A percentile compares a stretch with the other conserved stretches of the same genome.
These are phyloP conservation scores for Letharia columbiana DNA, from an alignment of 495 filamentous ascomycete genomes.

Conservation along the genomic window DNA sequence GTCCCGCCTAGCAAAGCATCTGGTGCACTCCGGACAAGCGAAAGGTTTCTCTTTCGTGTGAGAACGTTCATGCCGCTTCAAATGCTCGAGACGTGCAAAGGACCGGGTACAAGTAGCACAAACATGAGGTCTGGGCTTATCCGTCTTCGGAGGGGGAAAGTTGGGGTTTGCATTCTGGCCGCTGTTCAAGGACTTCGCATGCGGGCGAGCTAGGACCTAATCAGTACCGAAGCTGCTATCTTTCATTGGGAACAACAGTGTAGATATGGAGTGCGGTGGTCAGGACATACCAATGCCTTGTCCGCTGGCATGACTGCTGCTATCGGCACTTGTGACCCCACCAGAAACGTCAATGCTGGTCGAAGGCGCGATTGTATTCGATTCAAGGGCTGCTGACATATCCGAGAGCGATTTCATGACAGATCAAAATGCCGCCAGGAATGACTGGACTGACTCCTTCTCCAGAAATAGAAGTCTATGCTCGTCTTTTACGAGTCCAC, in stretches of 20 bases:
- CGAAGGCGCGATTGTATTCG: slow-evolving; percentile 3
- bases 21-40: slow-evolving; percentile 88
- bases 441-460: not conserved
- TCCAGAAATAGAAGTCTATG: not conserved
- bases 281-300: slow-evolving; percentile 11
- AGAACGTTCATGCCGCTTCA: slow-evolving; percentile 96
- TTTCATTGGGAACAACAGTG: not conserved
- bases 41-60: slow-evolving; percentile 99
- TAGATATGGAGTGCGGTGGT: not conserved
- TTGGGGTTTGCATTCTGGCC: slow-evolving; percentile 26
- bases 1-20: slow-evolving; percentile 93
- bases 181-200: slow-evolving; percentile 22
- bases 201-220: slow-evolving; percentile 16
- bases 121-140: slow-evolving; percentile 93
- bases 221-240: not conserved
- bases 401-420: slow-evolving; percentile 12
- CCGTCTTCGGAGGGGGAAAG: slow-evolving; percentile 80
- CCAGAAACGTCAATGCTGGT: slow-evolving; percentile 7
- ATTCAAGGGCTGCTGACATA: slow-evolving; percentile 10
- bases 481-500: not conserved
- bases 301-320: slow-evolving; percentile 1
- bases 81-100: slow-evolving; percentile 90
- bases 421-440: not conserved
- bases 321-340: slow-evolving; percentile 1
- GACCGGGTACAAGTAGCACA: slow-evolving; percentile 89